Conservation (phyloP, 2,329 filamentous ascomycete genomes). For the Endoconidiophora polonica region DNA sequence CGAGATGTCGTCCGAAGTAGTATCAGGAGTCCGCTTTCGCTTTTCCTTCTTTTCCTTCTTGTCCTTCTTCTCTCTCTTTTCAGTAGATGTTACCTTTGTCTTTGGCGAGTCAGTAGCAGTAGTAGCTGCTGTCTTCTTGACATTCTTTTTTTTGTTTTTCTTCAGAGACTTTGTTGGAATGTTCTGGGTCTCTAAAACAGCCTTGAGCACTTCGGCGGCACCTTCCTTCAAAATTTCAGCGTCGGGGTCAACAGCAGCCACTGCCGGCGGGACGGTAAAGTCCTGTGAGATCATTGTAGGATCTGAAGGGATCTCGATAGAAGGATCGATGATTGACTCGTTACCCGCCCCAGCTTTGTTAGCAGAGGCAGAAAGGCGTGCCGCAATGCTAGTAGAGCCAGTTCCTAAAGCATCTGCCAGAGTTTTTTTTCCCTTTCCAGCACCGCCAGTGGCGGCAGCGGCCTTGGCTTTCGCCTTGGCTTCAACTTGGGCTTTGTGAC, state of each 20-base stretch:
- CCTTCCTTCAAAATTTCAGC: constrained; percentile 10
- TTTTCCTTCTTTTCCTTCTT: constrained; percentile 2
- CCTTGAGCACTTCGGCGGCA: constrained; percentile 11
- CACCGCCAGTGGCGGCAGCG: not conserved
- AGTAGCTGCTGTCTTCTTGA: not conserved
- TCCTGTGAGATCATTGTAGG: no score
- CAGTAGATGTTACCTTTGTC: not conserved
- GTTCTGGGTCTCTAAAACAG: constrained; percentile 9
- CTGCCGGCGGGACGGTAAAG: no score
- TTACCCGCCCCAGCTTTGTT: not conserved
- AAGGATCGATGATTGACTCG: not conserved
- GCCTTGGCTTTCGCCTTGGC: not conserved
- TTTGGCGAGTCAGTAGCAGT: not conserved
- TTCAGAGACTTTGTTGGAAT: constrained; percentile 12
- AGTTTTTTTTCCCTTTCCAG: not conserved
- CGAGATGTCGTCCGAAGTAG: not conserved
- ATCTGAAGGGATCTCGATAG: no score
- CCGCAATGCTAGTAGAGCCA: not conserved
- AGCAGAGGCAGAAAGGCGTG: not conserved
- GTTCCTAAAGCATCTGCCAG: constrained; percentile 3
- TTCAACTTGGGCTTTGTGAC: not conserved
- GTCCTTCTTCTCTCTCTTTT: not conserved
- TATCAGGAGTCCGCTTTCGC: not conserved
- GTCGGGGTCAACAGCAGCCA: not conserved
- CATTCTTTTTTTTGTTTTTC: constrained; percentile 8